Conservation (phyloP, 208 protist genomes). For the Phytomonas serpens region DNA sequence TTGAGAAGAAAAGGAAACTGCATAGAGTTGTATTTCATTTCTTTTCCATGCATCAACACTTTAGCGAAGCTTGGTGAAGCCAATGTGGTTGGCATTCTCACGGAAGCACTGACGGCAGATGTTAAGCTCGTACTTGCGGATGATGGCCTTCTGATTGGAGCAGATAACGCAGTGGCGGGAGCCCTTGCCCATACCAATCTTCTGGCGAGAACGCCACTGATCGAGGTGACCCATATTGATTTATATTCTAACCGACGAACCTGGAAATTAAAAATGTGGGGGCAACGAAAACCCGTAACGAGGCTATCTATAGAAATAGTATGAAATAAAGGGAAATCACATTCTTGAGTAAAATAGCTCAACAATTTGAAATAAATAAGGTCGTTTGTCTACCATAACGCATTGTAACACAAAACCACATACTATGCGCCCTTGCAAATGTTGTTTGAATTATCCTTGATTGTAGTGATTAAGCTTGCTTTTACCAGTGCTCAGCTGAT, state of each 20-base stretch:
- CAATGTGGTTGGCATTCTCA: slow-evolving; percentile 88
- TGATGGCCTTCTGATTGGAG: slow-evolving; percentile 90
- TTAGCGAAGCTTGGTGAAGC: slow-evolving; percentile 89
- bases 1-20: neutral
- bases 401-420: neutral
- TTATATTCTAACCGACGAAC: neutral
- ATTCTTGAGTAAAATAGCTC: neutral
- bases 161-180: slow-evolving; percentile 86
- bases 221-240: slow-evolving; percentile 83
- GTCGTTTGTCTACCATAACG: neutral
- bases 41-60: neutral
- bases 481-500: neutral
- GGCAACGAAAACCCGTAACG: slow-evolving; percentile 6
- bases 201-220: slow-evolving; percentile 90
- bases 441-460: no score
- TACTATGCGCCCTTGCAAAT: neutral
- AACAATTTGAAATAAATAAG: slow-evolving; percentile 1
- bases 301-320: neutral
- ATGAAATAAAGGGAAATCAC: slow-evolving; percentile 6
- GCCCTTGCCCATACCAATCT: slow-evolving; percentile 90
- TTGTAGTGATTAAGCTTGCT: neutral
- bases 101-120: slow-evolving; percentile 94
- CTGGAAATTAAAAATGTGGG: slow-evolving; percentile 14
- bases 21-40: neutral
- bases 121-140: slow-evolving; percentile 93